Percentiles rank a stretch among this genome's conserved stretches.
phyloP scores from a whole-genome alignment of 2,329 filamentous ascomycete species.

The Pseudocercospora fuligena region DNA sequence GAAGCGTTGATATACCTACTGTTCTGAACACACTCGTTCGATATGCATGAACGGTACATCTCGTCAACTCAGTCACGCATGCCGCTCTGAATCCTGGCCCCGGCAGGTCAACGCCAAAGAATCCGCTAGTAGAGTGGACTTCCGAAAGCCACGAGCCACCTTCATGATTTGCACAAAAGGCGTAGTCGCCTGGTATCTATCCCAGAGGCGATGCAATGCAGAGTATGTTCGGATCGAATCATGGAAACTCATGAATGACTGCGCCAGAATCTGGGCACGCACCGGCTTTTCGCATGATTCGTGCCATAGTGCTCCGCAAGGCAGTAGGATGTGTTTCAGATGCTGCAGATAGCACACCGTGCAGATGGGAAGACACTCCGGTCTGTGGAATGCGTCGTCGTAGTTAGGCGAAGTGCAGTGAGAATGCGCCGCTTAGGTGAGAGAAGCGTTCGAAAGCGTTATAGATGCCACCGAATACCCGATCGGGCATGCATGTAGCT shows the following conservation, averaged over 20 bases:
- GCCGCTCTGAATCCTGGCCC: conserved; percentile 1
- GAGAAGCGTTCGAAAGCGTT: not conserved
- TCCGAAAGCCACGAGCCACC: conserved; percentile 1
- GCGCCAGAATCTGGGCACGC: conserved; percentile 1
- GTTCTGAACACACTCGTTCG: not conserved
- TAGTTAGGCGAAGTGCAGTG: not conserved
- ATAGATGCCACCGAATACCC: not conserved
- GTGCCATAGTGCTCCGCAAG: conserved; percentile 9
- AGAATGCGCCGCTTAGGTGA: not conserved
- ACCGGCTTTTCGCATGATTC: conserved; percentile 16
- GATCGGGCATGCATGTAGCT: not conserved
- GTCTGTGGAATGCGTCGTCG: not conserved
- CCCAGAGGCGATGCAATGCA: not conserved
- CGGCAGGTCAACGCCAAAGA: not conserved
- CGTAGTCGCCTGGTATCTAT: not conserved
- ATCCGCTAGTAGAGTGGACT: conserved; percentile 1
- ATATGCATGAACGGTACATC: not conserved
- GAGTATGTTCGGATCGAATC: not conserved
- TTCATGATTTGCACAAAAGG: not conserved
- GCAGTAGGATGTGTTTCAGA: conserved; percentile 18
- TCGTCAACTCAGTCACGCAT: not conserved
- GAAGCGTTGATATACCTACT: not conserved
- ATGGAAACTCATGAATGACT: not conserved
- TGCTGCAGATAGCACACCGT: conserved; percentile 4
- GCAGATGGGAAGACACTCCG: not conserved